Evolutionary conservation across 208 protist genomes (phyloP).

Genomic region (Trypanosoma platydactyli): DNA sequence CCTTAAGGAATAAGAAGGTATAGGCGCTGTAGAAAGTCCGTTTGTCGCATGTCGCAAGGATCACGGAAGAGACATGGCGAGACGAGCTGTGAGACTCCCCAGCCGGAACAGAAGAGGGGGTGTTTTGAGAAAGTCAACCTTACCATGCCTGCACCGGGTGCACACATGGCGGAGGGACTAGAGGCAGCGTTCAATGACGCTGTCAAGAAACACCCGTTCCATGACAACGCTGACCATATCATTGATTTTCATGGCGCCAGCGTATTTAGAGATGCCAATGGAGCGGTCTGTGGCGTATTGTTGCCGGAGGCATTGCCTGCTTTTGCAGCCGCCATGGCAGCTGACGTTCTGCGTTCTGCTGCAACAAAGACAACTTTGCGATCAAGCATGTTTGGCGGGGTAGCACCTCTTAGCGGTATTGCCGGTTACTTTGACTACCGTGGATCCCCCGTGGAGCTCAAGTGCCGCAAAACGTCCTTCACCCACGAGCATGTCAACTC

Average conservation of each 20-base stretch:
- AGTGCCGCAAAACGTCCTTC: constrained; percentile 87
- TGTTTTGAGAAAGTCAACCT: constrained; percentile 3
- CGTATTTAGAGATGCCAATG: constrained; percentile 68
- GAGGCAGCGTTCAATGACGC: constrained; percentile 58
- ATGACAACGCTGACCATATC: constrained; percentile 69
- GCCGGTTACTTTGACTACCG: constrained; percentile 91
- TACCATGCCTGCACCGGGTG: background rate
- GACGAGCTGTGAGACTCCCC: background rate
- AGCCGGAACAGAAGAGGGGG: background rate
- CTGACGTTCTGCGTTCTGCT: constrained; percentile 67
- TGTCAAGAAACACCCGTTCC: constrained; percentile 82
- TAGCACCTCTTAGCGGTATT: constrained; percentile 84
- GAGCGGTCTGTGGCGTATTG: constrained; percentile 61
- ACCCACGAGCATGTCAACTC: constrained; percentile 63
- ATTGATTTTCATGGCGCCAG: constrained; percentile 65
- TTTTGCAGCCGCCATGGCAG: constrained; percentile 58
- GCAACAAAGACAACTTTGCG: constrained; percentile 68
- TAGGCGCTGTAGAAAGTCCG: background rate
- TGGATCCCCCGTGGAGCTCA: constrained; percentile 81
- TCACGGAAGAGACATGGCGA: background rate
- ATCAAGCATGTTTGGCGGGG: constrained; percentile 76
- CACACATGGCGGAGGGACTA: constrained; percentile 32
- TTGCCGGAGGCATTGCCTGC: constrained; percentile 65
- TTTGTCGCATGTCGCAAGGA: background rate
- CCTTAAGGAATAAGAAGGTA: background rate